Base-by-base conservation (phyloP, 768 basidiomycete genomes). In the Multifurca ochricompacta region DNA sequence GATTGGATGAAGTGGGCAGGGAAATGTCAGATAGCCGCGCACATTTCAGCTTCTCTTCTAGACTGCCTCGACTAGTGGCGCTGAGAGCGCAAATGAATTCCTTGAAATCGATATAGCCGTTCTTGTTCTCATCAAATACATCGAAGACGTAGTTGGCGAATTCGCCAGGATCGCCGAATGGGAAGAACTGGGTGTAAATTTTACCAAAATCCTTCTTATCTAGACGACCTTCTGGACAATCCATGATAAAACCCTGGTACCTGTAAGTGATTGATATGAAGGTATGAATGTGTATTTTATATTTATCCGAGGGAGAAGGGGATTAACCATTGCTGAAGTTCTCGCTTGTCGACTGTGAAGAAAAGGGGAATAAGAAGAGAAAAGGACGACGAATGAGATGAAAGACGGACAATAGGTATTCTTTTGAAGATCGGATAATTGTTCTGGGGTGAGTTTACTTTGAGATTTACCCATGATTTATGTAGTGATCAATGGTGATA, bases 111-210 rank as follows among this genome's bases (percentile, higher is more conserved):
- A 99, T 99, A 25, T 88, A 91, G 52, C 91, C 91, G 71, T 90
- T 94, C 78, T 87, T 85, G 76, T 95, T 91, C 66, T 85, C 83
- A 68, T 95, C 91, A 68, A 93, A 94, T 54, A 97, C 94, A 65
- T 96, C 93, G 78, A 99, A 99, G 65, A 99, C 95, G 64, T 95
- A 94, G 70, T 97, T 90, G 35, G 96, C 93, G 66, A 99, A 99
- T 68, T 95, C 88, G 55, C 76, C 82, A 7, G 96, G 95, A 70
- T 99, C 95, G 59, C 96, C 96, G 65, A 99, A 99, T 23, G 96
- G 96, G 77, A 99, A 99, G 86, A 99, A 99, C 70, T 98, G 96
- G 68, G 93, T 92, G 80, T 98, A 99, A 77, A 99, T 99, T 70
- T 87, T 85, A 65, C 87, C 79, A 73, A 99, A 99, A 69, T 94